Conservation (phyloP, 2,329 filamentous ascomycete species). For the Achaetomium macrosporum region DNA sequence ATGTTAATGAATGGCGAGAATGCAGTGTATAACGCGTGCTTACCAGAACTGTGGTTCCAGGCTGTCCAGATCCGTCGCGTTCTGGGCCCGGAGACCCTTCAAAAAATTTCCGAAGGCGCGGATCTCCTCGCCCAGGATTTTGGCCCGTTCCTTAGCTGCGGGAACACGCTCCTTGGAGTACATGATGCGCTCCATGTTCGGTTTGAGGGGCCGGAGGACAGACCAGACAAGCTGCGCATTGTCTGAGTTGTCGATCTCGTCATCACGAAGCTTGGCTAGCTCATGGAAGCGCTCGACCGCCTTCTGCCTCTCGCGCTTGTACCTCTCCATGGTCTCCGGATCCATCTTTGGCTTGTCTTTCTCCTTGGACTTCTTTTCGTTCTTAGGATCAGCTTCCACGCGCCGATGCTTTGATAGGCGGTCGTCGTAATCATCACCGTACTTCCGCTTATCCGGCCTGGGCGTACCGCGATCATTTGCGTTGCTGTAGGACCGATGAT, state of each 20-base stretch:
- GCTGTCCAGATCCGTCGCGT: conserved; percentile 29
- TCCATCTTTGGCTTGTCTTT: conserved; percentile 35
- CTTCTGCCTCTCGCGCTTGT: conserved; percentile 31
- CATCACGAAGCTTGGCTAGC: conserved; percentile 33
- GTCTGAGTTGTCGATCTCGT: conserved; percentile 31
- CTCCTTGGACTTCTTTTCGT: conserved; percentile 34
- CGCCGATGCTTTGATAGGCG: conserved; percentile 47
- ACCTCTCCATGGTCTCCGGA: conserved; percentile 32
- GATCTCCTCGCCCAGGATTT: conserved; percentile 34
- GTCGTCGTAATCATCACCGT: conserved; percentile 48
- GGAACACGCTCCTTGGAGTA: conserved; percentile 31
- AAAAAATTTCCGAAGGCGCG: conserved; percentile 33
- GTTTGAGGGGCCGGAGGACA: conserved; percentile 32
- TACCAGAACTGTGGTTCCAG: conserved; percentile 36
- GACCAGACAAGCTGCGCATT: conserved; percentile 35
- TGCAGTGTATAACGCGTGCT: conserved; percentile 8
- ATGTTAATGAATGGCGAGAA: conserved; percentile 18
- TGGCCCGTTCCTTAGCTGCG: conserved; percentile 30
- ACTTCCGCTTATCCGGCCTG: conserved; percentile 57
- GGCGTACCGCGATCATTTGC: conserved; percentile 47
- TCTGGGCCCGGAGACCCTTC: conserved; percentile 29
- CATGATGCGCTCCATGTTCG: conserved; percentile 35
- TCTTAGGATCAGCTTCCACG: conserved; percentile 37
- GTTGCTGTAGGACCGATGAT: conserved; percentile 46
- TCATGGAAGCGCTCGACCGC: conserved; percentile 35